Conservation (phyloP, 2,329 filamentous ascomycete genomes). For the Botryosphaeria dothidea region DNA sequence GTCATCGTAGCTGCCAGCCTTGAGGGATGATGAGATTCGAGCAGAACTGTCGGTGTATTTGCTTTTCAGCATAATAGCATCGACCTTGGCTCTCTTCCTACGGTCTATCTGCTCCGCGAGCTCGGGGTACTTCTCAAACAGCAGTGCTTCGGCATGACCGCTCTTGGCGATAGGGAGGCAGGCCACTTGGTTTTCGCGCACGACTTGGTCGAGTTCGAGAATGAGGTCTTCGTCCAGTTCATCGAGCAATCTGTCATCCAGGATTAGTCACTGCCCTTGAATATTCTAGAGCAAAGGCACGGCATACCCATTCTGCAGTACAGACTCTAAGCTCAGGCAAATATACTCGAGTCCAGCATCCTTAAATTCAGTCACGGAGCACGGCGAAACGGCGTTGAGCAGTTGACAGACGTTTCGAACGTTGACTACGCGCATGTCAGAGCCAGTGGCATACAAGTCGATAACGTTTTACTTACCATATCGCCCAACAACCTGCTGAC, state of each 20-base stretch:
- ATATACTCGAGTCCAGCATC: slow-evolving; percentile 86
- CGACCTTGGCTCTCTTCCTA: slow-evolving; percentile 68
- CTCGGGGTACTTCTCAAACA: slow-evolving; percentile 66
- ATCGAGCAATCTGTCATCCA: slow-evolving; percentile 63
- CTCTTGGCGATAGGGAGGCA: slow-evolving; percentile 77
- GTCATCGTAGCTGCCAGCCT: slow-evolving; percentile 68
- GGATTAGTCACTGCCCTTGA: slow-evolving; percentile 20
- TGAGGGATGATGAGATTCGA: slow-evolving; percentile 61
- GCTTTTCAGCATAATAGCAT: slow-evolving; percentile 71
- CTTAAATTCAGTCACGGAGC: slow-evolving; percentile 82
- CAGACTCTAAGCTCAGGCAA: slow-evolving; percentile 84
- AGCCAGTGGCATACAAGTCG: slow-evolving; percentile 26
- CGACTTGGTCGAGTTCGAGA: slow-evolving; percentile 74
- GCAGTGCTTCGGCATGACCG: slow-evolving; percentile 65
- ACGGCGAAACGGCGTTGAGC: slow-evolving; percentile 83
- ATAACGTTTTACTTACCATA: slow-evolving; percentile 57
- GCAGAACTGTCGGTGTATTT: slow-evolving; percentile 66
- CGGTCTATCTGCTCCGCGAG: slow-evolving; percentile 67
- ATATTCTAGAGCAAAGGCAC: neutral
- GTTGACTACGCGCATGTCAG: slow-evolving; percentile 57
- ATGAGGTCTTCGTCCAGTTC: slow-evolving; percentile 84
- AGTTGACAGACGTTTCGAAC: slow-evolving; percentile 83
- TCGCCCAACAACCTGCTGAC: slow-evolving; percentile 78
- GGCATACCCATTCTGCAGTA: slow-evolving; percentile 78
- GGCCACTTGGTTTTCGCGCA: slow-evolving; percentile 78